Evolutionary conservation across 2,329 filamentous ascomycete species (phyloP).

Genomic region (Stromatinia cepivora): DNA sequence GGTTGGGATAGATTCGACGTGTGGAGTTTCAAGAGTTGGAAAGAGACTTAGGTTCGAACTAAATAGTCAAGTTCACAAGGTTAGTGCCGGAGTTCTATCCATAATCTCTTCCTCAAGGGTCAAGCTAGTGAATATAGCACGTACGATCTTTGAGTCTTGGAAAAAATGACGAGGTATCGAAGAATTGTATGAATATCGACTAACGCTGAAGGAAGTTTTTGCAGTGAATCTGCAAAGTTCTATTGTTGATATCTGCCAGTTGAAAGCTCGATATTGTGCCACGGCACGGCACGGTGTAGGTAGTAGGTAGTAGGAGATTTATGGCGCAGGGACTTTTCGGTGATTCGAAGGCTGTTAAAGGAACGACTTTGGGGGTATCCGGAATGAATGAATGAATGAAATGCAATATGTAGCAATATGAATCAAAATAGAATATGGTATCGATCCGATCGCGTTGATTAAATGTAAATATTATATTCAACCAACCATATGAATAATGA

Average conservation of each 20-base stretch:
- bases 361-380: not conserved
- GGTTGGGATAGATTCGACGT: not conserved
- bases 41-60: not conserved
- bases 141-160: not conserved
- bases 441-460: not conserved
- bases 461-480: not conserved
- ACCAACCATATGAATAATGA: not conserved
- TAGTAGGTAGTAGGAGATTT: not conserved
- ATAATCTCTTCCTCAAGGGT: not conserved
- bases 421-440: not conserved
- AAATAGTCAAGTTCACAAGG: not conserved
- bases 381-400: not conserved
- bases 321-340: constrained; percentile 19
- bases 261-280: not conserved
- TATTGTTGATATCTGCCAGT: not conserved
- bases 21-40: not conserved
- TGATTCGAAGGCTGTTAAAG: not conserved
- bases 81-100: not conserved
- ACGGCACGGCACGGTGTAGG: constrained; percentile 1
- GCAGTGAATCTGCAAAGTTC: constrained; percentile 1
- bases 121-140: not conserved
- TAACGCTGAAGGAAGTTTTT: not conserved
- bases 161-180: not conserved
- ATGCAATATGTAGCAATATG: not conserved
- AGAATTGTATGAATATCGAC: not conserved